phyloP scores from a whole-genome alignment of 345 rosid species.

The Citropsis articulata region DNA sequence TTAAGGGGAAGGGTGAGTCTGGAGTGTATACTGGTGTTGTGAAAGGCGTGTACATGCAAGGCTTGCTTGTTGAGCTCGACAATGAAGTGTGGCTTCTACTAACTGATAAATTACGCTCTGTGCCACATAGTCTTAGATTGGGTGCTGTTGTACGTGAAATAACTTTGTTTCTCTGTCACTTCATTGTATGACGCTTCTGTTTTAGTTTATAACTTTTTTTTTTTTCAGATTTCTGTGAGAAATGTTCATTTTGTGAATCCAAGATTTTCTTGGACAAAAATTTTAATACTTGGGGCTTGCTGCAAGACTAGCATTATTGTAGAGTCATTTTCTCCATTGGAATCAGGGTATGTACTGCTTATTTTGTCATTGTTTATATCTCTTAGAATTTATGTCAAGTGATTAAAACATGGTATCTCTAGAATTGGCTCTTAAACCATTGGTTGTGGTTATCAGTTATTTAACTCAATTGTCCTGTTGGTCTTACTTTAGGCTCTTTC shows the following conservation, averaged over 20 bases:
- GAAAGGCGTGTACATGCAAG: slow-evolving; percentile 65
- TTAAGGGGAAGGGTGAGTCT: slow-evolving; percentile 43
- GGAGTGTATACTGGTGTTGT: slow-evolving; percentile 68
- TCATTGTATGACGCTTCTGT: background rate
- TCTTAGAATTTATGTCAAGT: background rate
- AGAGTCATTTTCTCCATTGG: slow-evolving; percentile 74
- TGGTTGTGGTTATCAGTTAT: background rate
- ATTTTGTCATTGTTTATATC: slow-evolving; percentile 2
- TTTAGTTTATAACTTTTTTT: slow-evolving; percentile 18
- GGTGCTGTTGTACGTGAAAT: slow-evolving; percentile 70
- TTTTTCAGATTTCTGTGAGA: slow-evolving; percentile 53
- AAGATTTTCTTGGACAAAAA: slow-evolving; percentile 61
- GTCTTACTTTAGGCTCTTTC: background rate
- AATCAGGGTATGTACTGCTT: slow-evolving; percentile 48
- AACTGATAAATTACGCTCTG: slow-evolving; percentile 48
- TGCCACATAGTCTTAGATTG: slow-evolving; percentile 66
- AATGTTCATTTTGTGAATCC: slow-evolving; percentile 83
- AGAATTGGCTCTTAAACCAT: background rate
- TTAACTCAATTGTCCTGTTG: background rate
- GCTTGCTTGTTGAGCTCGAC: slow-evolving; percentile 81
- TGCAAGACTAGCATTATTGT: slow-evolving; percentile 63
- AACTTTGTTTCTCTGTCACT: background rate
- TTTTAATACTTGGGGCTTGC: slow-evolving; percentile 81
- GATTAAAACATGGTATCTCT: background rate
- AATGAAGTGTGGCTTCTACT: slow-evolving; percentile 80